Evolutionary conservation across 805 yeast genomes (phyloP), one percentile per base, ranked within the genome.

Genomic region (Tetrapisispora namnaoensis): DNA sequence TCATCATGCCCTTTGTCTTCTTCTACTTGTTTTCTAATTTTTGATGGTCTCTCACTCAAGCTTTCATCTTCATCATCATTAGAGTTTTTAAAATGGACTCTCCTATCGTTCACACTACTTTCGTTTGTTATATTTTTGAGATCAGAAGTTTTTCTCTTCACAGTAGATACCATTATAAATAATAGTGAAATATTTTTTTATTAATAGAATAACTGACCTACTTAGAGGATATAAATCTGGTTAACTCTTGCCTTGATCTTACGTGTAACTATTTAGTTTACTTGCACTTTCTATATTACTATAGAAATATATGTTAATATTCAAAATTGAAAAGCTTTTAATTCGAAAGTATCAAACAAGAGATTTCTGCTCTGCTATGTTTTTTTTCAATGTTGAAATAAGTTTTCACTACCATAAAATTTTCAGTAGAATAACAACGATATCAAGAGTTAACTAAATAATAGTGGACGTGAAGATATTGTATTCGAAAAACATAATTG

Each of bases 1-100:
- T 57, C 59, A 7, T 56, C 63, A 10, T 58, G 68, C 6, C 55
- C 67, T 3, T 61, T 69, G 8, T 54, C 54, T 2, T 49, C 54
- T 60, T 22, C 52, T 58, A 8, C 54, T 42, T 42, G 36, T 32
- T 20, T 42, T 42, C 37, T 32, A 40, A 48, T 42, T 13, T 44
- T 43, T 7, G 48, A 32, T 30, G 42, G 48, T 20, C 42, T 47
- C 20, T 37, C 37, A 30, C 14, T 30, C 11, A 32, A 49, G 35
- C 27, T 20, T 32, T 43, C 45, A 17, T 10, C 32, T 2, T 45
- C 38, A 21, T 45, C 38, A 21, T 40, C 24, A 36, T 13, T 21
- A 27, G 21, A 22, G 7, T 30, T 37, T 28, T 44, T 37, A 16
- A 36, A 37, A 20, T 20, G 35, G 27, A 44, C 47, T 20, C 34